Percentiles rank a stretch among this genome's conserved stretches.
Conservation (phyloP, 805 yeast genomes). For the Wickerhamomyces canadensis region DNA sequence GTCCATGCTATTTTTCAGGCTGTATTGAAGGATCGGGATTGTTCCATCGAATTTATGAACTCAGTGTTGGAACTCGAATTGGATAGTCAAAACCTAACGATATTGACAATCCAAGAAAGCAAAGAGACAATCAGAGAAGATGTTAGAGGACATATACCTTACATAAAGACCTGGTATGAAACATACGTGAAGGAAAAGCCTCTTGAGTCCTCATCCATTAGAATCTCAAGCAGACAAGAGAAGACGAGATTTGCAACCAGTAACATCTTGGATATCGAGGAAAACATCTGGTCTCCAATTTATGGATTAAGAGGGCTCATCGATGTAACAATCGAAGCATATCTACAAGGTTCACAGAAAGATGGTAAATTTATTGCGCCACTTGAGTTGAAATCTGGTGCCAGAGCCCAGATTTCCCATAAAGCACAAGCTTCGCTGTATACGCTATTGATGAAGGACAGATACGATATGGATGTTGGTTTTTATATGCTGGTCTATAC, state of each 20-base stretch:
- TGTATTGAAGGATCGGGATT: conserved; percentile 32
- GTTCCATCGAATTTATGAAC: conserved; percentile 24
- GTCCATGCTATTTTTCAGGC: conserved; percentile 69
- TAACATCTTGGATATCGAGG: conserved; percentile 79
- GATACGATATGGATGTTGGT: conserved; percentile 65
- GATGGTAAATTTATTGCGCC: conserved; percentile 58
- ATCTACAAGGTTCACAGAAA: conserved; percentile 29
- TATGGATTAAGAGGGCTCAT: conserved; percentile 86
- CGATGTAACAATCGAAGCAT: conserved; percentile 78
- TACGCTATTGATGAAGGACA: conserved; percentile 69
- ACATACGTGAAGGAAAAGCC: conserved; percentile 35
- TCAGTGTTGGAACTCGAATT: conserved; percentile 34
- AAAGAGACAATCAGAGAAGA: conserved; percentile 37
- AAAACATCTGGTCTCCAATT: conserved; percentile 85
- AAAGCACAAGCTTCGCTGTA: conserved; percentile 85
- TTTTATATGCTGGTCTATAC: conserved; percentile 73
- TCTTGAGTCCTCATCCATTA: conserved; percentile 15
- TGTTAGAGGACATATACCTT: conserved; percentile 42
- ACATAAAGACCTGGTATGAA: conserved; percentile 49
- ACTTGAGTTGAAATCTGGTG: conserved; percentile 87
- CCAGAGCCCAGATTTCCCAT: conserved; percentile 54
- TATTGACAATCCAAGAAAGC: conserved; percentile 50
- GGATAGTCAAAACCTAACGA: conserved; percentile 40
- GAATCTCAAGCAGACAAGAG: conserved; percentile 26
- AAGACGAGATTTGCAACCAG: conserved; percentile 45